Evolutionary conservation across 805 yeast species (phyloP), one percentile per base, ranked within the genome.

Genomic region (Saccharomyces kudriavzevii): DNA sequence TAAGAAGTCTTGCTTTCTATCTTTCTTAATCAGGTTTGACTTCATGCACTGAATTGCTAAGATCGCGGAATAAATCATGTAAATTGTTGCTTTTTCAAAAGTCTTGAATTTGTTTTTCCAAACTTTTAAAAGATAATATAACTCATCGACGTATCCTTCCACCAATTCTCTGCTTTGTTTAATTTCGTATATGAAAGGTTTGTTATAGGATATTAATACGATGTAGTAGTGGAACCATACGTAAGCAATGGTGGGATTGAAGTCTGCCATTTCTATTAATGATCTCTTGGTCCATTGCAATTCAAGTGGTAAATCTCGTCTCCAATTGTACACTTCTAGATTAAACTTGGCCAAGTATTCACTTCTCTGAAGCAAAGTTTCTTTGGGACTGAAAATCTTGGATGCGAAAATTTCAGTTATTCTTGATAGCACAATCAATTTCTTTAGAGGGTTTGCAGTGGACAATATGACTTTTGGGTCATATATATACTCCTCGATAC

Each of bases 401-500:
- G 59, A 56, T 5, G 67, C 68, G 54, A 64, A 66, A 35, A 64
- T 57, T 52, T 65, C 69, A 13, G 69, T 64, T 11, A 64, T 63
- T 61, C 67, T 64, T 35, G 77, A 71, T 9, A 66, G 58, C 27
- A 77, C 69, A 53, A 76, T 68, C 47, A 76, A 62, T 50, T 74
- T 77, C 45, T 76, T 64, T 70, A 67, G 48, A 10, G 65, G 66
- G 24, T 56, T 58, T 2, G 67, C 67, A 56, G 59, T 56, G 1
- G 64, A 59, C 8, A 60, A 45, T 5, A 60, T 57, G 4, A 53
- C 58, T 27, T 59, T 62, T 3, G 67, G 64, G 27, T 61, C 63
- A 52, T 59, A 80, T 53, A 75, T 73, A 64, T 72, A 82, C 45
- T 81, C 83, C 54, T 78, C 81, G 50, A 81, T 80, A 76, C 84